Percentiles rank a stretch among this genome's conserved stretches.
Conservation (phyloP, 371 early-diverging fungal genomes). For the Mortierella sp. region DNA sequence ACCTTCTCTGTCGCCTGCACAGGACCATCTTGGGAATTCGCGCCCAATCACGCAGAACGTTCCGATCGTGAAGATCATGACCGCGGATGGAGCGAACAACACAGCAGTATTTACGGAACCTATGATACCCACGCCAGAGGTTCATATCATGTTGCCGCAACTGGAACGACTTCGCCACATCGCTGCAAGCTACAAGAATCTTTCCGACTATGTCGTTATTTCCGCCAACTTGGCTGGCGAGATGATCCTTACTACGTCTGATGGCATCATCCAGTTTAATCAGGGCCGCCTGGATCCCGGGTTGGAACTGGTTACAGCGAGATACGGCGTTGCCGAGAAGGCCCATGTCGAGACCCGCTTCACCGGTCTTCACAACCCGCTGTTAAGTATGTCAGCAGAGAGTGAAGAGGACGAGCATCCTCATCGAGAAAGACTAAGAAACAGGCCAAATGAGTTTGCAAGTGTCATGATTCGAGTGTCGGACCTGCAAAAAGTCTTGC, state of each 20-base stretch:
- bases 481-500: conserved; percentile 48
- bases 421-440: conserved; percentile 14
- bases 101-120: conserved; percentile 43
- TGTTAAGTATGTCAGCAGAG: conserved; percentile 1
- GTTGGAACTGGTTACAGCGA: neutral
- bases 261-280: conserved; percentile 19
- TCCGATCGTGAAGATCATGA: conserved; percentile 48
- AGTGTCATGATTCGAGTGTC: conserved; percentile 33
- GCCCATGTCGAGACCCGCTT: conserved; percentile 49
- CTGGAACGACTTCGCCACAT: conserved; percentile 39
- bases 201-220: conserved; percentile 38
- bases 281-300: neutral
- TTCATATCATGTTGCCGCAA: conserved; percentile 51
- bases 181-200: conserved; percentile 33
- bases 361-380: conserved; percentile 26
- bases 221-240: conserved; percentile 42
- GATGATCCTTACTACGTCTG: conserved; percentile 40
- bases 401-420: conserved; percentile 18
- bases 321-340: conserved; percentile 37
- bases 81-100: conserved; percentile 22
- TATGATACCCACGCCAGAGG: conserved; percentile 37
- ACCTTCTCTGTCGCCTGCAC: neutral
- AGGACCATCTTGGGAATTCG: conserved; percentile 39
- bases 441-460: conserved; percentile 33
- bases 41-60: conserved; percentile 37